Conservation (phyloP, 2,329 filamentous ascomycete species). For the Sporothrix pallida region DNA sequence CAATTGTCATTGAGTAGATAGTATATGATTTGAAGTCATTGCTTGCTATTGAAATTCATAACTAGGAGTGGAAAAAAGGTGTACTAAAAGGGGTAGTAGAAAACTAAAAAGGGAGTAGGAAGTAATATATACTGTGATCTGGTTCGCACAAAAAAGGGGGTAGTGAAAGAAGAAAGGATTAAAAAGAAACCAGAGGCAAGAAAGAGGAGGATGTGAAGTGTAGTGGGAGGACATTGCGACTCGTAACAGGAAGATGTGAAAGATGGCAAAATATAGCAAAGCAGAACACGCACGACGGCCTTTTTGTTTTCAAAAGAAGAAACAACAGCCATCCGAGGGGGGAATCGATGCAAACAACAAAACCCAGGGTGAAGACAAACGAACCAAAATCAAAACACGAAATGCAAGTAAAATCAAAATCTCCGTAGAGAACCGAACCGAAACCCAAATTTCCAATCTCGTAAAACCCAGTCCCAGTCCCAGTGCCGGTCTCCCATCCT, state of each 20-base stretch:
- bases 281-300: neutral
- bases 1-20: neutral
- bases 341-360: conserved; percentile 25
- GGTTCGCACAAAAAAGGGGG: conserved; percentile 20
- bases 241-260: neutral
- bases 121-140: conserved; percentile 16
- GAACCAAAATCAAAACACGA: neutral
- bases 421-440: conserved; percentile 19
- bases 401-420: neutral
- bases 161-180: conserved; percentile 4
- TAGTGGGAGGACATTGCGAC: conserved; percentile 15
- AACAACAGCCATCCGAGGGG: conserved; percentile 18
- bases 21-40: neutral
- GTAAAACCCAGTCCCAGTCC: neutral
- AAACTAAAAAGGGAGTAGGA: neutral
- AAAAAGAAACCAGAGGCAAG: conserved; percentile 18
- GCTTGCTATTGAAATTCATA: conserved; percentile 10
- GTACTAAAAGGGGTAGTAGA: conserved; percentile 22
- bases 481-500: neutral
- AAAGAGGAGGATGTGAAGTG: neutral
- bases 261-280: neutral
- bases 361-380: conserved; percentile 1
- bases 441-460: conserved; percentile 25
- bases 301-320: neutral
- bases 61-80: neutral